Percentiles rank a stretch among this genome's conserved stretches.
phyloP scores from a whole-genome alignment of 352 stramenopile genomes.

The Saprolegnia parasitica region DNA sequence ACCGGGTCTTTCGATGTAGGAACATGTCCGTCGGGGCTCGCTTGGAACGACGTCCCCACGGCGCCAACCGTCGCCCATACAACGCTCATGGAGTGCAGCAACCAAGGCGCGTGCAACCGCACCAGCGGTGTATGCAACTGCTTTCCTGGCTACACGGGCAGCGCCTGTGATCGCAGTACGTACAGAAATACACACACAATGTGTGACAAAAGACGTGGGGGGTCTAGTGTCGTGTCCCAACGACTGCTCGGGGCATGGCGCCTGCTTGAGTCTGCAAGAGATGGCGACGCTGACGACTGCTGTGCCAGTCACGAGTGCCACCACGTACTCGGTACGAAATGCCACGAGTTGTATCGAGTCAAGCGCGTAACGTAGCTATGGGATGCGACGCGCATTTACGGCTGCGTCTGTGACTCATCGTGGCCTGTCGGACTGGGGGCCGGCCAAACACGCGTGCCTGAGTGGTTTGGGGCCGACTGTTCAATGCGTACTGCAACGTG shows the following conservation, averaged over 20 bases:
- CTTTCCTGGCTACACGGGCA: slow-evolving; percentile 87
- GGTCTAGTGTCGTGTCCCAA: slow-evolving; percentile 43
- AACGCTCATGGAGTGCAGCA: slow-evolving; percentile 79
- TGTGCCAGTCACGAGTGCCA: slow-evolving; percentile 50
- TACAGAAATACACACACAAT: not conserved
- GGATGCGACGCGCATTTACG: slow-evolving; percentile 70
- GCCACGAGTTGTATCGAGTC: not conserved
- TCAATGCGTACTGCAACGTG: slow-evolving; percentile 47
- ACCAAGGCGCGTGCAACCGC: slow-evolving; percentile 89
- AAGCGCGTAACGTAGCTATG: slow-evolving; percentile 37
- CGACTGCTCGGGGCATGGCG: slow-evolving; percentile 64
- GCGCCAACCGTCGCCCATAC: slow-evolving; percentile 36
- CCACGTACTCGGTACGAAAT: slow-evolving; percentile 45
- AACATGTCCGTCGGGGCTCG: slow-evolving; percentile 31
- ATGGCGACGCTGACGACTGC: slow-evolving; percentile 36
- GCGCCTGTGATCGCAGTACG: slow-evolving; percentile 63
- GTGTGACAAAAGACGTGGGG: not conserved
- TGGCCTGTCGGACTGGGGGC: slow-evolving; percentile 64
- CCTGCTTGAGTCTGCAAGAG: slow-evolving; percentile 60
- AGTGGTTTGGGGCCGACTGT: slow-evolving; percentile 89
- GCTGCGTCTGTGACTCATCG: slow-evolving; percentile 74
- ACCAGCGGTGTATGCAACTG: slow-evolving; percentile 73
- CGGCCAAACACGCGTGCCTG: slow-evolving; percentile 67
- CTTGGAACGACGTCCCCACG: slow-evolving; percentile 50
- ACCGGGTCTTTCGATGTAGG: not conserved